phyloP scores from a whole-genome alignment of 805 yeast species.

The Nakazawaea peltata region DNA sequence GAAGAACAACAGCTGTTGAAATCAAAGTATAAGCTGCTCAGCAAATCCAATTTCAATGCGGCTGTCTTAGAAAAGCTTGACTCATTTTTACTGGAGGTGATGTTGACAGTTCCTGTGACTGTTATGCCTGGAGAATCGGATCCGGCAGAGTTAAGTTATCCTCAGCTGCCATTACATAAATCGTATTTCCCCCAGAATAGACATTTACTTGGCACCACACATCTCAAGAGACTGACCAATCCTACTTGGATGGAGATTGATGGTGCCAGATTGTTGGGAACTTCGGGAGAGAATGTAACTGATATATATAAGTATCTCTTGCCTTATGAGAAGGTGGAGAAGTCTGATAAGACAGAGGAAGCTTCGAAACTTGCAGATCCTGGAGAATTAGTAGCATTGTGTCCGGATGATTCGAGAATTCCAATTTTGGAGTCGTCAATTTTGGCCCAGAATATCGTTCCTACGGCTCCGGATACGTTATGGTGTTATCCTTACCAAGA shows the following conservation, averaged over 20 bases:
- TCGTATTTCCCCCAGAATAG: slow-evolving; percentile 52
- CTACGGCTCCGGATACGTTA: slow-evolving; percentile 94
- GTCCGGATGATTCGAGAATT: slow-evolving; percentile 30
- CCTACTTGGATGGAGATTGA: slow-evolving; percentile 66
- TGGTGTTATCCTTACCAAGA: slow-evolving; percentile 80
- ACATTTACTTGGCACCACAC: slow-evolving; percentile 28
- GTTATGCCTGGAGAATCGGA: slow-evolving; percentile 82
- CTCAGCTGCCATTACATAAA: slow-evolving; percentile 85
- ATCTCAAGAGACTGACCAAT: slow-evolving; percentile 47
- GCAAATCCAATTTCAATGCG: slow-evolving; percentile 42
- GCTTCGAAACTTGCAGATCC: slow-evolving; percentile 18
- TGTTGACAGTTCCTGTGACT: slow-evolving; percentile 57
- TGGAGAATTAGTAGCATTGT: slow-evolving; percentile 58
- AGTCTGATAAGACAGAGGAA: slow-evolving; percentile 15
- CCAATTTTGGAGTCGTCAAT: slow-evolving; percentile 60
- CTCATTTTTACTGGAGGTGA: slow-evolving; percentile 44
- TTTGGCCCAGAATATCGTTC: slow-evolving; percentile 80
- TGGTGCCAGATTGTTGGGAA: slow-evolving; percentile 53
- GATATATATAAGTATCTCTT: slow-evolving; percentile 67
- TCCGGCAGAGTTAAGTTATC: slow-evolving; percentile 77
- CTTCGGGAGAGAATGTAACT: slow-evolving; percentile 77
- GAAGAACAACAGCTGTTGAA: no score
- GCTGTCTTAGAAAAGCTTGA: slow-evolving; percentile 51
- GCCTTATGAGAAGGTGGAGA: slow-evolving; percentile 28
- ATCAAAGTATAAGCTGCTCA: slow-evolving; percentile 40